Evolutionary conservation across 1,284 basidiomycete genomes (phyloP), one percentile per base, ranked within the genome.

Genomic region (Pholiota adiposa): DNA sequence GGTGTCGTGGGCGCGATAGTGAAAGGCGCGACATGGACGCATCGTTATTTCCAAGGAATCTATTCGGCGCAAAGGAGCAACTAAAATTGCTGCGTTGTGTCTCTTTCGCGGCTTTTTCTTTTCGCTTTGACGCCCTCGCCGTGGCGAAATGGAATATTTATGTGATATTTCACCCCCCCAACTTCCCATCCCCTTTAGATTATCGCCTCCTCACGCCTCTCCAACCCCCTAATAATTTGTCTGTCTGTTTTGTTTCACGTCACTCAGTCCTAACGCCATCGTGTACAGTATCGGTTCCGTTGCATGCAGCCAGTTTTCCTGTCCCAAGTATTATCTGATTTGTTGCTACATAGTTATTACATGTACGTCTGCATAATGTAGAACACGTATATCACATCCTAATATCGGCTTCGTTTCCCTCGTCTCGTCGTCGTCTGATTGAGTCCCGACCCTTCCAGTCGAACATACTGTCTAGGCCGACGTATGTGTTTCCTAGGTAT

Each of bases 1-100:
- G 75, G 74, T 25, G 68, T 78, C 19, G 63, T 80, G 41, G 78
- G 78, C 27, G 79, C 72, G 3, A 73, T 80, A 48, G 72, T 75
- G 3, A 65, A 64, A 31, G 72, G 70, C 27, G 56, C 57, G 27
- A 56, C 64, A 3, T 74, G 73, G 11, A 44, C 79, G 31, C 63
- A 68, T 56, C 64, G 65, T 38, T 81, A 81, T 59, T 77, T 79
- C 62, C 58, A 58, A 2, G 63, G 59, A 44, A 66, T 75, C 27
- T 72, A 71, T 50, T 48, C 60, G 21, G 50, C 58, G 16, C 23
- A 19, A 36, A 36, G 25, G 8, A 21, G 9, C 21, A 36, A 33
- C 23, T 38, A n/a, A 44, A 29, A 12, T 8, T 40, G 9, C 29
- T 44, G 51, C 25, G 12, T 12, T 40, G n/a, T n/a, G n/a, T n/a